Percentiles rank a stretch among this genome's conserved stretches.
Conservation (phyloP, 2,329 filamentous ascomycete genomes). For the Paracamarosporium sp. region DNA sequence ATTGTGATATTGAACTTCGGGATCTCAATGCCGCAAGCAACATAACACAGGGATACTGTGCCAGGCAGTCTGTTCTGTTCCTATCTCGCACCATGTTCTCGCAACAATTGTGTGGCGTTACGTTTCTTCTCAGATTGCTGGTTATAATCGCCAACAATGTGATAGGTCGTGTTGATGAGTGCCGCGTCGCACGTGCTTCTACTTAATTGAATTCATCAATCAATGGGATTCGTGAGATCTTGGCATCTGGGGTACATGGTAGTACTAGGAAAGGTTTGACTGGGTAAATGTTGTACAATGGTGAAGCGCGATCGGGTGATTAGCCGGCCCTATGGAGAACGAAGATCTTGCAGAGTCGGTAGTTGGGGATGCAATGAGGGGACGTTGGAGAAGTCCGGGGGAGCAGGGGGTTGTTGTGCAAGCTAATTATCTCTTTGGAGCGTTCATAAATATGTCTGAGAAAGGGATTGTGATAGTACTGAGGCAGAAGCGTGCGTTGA, state of each 20-base stretch:
- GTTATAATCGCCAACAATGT: conserved; percentile 5
- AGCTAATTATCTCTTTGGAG: neutral
- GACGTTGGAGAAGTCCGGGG: conserved; percentile 18
- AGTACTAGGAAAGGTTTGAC: conserved; percentile 15
- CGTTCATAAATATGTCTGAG: conserved; percentile 2
- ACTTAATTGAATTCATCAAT: conserved; percentile 13
- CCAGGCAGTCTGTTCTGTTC: neutral
- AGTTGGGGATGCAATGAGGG: conserved; percentile 23
- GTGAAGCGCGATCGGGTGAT: conserved; percentile 18
- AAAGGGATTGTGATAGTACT: neutral
- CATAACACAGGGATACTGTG: conserved; percentile 16
- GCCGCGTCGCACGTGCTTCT: conserved; percentile 14
- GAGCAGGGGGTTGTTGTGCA: neutral
- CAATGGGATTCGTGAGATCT: conserved; percentile 1
- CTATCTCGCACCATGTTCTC: neutral
- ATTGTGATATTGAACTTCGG: conserved; percentile 14
- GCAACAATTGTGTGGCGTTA: neutral
- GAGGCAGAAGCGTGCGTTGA: neutral
- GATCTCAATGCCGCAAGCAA: conserved; percentile 15
- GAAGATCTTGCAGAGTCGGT: conserved; percentile 14
- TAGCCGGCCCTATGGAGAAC: conserved; percentile 24
- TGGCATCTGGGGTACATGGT: conserved; percentile 18
- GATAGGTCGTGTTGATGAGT: conserved; percentile 11
- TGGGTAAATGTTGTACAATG: conserved; percentile 18
- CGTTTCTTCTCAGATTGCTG: conserved; percentile 10